phyloP scores from a whole-genome alignment of 1,139 yeast genomes.

The Pichia sp. region DNA sequence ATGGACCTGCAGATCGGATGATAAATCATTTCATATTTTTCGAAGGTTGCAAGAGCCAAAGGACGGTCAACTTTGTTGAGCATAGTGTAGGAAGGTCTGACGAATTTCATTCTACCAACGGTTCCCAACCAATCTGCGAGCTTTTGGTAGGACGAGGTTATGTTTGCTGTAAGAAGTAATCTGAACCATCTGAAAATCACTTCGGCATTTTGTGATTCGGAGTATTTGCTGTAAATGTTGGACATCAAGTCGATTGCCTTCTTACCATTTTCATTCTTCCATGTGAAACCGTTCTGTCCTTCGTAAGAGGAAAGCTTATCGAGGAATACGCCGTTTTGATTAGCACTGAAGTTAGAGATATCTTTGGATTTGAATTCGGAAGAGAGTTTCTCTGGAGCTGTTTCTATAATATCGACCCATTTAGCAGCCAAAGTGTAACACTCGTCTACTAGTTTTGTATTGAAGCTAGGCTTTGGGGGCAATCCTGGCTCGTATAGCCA shows the following conservation, averaged over 20 bases:
- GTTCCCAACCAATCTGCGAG: constrained; percentile 83
- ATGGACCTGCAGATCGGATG: constrained; percentile 82
- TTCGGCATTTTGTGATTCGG: constrained; percentile 66
- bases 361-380: constrained; percentile 39
- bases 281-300: constrained; percentile 32
- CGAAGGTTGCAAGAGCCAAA: constrained; percentile 64
- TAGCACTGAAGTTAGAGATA: constrained; percentile 56
- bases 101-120: constrained; percentile 93
- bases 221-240: constrained; percentile 41
- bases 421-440: constrained; percentile 61
- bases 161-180: constrained; percentile 50
- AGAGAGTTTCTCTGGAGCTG: constrained; percentile 22
- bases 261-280: constrained; percentile 31
- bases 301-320: constrained; percentile 56
- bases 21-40: constrained; percentile 52
- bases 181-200: constrained; percentile 74
- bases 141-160: constrained; percentile 42
- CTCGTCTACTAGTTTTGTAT: constrained; percentile 70
- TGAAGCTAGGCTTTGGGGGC: constrained; percentile 82
- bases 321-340: constrained; percentile 74
- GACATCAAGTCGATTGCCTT: constrained; percentile 42
- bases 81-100: constrained; percentile 75
- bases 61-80: constrained; percentile 60
- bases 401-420: constrained; percentile 50
- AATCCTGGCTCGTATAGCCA: constrained; percentile 82